phyloP scores from a whole-genome alignment of 208 protist genomes.

The Lotmaria passim region DNA sequence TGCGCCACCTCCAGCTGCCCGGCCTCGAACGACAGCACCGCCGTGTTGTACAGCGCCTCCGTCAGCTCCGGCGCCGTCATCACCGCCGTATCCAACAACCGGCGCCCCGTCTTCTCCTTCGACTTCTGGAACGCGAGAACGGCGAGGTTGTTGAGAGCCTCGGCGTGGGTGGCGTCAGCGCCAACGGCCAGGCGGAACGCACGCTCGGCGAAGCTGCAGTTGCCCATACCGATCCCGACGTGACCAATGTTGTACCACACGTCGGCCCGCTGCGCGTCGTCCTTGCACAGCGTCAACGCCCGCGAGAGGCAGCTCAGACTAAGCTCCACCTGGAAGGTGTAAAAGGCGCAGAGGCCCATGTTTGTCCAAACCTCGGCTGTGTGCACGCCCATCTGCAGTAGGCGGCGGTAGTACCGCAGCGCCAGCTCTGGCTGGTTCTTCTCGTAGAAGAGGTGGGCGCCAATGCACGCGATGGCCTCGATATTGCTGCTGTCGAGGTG shows the following conservation, averaged over 20 bases:
- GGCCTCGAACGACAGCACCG: slow-evolving; percentile 66
- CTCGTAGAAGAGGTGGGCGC: slow-evolving; percentile 94
- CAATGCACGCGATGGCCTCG: slow-evolving; percentile 95
- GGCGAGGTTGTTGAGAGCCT: slow-evolving; percentile 95
- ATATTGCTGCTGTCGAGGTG: slow-evolving; percentile 91
- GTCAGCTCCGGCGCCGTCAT: slow-evolving; percentile 71
- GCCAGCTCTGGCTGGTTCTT: slow-evolving; percentile 94
- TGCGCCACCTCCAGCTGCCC: slow-evolving; percentile 88
- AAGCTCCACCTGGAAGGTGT: slow-evolving; percentile 94
- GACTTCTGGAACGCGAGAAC: slow-evolving; percentile 60
- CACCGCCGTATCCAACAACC: slow-evolving; percentile 78
- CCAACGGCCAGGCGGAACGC: slow-evolving; percentile 92
- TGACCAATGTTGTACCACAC: slow-evolving; percentile 97
- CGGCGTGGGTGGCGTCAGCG: slow-evolving; percentile 88
- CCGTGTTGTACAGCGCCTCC: slow-evolving; percentile 95
- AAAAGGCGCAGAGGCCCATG: slow-evolving; percentile 95
- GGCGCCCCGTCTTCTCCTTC: slow-evolving; percentile 57
- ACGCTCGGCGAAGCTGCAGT: slow-evolving; percentile 90
- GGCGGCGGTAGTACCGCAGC: slow-evolving; percentile 92
- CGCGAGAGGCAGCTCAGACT: slow-evolving; percentile 93
- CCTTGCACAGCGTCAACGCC: slow-evolving; percentile 70
- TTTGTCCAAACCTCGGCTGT: slow-evolving; percentile 96
- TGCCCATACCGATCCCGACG: slow-evolving; percentile 93
- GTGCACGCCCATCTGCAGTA: slow-evolving; percentile 95
- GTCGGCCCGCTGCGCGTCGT: slow-evolving; percentile 81